phyloP scores from a whole-genome alignment of 2,329 filamentous ascomycete species.

The Paracamarosporium sp. region DNA sequence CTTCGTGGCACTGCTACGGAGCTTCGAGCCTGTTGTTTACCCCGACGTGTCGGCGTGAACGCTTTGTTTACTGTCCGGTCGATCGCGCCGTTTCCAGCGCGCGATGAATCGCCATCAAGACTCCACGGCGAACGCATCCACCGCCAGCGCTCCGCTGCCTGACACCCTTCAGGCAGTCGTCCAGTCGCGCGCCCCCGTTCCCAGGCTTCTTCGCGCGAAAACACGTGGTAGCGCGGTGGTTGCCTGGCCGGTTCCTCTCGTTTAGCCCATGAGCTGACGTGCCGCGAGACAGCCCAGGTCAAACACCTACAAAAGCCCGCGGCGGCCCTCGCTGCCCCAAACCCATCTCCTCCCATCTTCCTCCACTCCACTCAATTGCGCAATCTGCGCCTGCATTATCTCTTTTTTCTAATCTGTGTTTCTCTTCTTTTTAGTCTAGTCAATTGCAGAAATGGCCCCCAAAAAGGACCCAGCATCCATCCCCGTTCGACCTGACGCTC shows the following conservation, averaged over 20 bases:
- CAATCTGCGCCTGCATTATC: background rate
- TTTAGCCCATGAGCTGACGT: conserved; percentile 3
- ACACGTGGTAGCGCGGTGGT: conserved; percentile 12
- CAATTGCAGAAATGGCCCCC: conserved; percentile 19
- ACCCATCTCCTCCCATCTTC: background rate
- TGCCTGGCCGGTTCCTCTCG: conserved; percentile 11
- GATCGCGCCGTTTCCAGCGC: background rate
- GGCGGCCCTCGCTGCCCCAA: background rate
- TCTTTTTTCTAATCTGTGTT: background rate
- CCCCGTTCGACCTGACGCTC: conserved; percentile 19
- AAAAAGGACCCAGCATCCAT: conserved; percentile 17
- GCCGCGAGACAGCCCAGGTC: conserved; percentile 8
- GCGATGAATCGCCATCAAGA: too few species aligned
- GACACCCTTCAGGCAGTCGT: background rate
- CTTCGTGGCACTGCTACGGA: background rate
- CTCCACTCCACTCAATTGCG: background rate
- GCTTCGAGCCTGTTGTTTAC: background rate
- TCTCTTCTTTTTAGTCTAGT: background rate
- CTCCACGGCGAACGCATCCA: background rate
- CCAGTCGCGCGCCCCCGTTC: background rate
- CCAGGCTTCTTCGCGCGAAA: conserved; percentile 9
- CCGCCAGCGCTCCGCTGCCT: conserved; percentile 4
- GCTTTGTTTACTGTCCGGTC: background rate
- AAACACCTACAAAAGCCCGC: conserved; percentile 11
- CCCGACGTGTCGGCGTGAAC: too few species aligned